Percentiles rank a stretch among this genome's conserved stretches.
phyloP scores from a whole-genome alignment of 805 yeast species.

The Hanseniaspora pseudoguilliermondii region DNA sequence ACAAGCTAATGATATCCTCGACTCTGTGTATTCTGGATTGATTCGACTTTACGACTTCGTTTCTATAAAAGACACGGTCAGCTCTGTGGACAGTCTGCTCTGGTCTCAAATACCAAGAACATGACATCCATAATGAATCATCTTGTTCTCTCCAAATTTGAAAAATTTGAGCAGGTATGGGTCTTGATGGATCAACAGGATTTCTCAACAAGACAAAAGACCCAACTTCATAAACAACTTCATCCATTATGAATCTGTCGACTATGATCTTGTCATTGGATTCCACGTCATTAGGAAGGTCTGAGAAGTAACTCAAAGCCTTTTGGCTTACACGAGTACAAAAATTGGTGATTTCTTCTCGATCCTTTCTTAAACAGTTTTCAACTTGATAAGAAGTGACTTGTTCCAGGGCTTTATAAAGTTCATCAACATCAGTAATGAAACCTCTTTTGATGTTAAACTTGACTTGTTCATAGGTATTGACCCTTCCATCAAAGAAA shows the following conservation, averaged over 20 bases:
- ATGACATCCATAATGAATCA: conserved; percentile 77
- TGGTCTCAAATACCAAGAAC: conserved; percentile 95
- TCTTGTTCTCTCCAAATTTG: conserved; percentile 81
- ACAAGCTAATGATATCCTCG: conserved; percentile 80
- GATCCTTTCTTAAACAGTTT: not conserved
- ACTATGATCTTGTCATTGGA: conserved; percentile 52
- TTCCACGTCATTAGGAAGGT: conserved; percentile 15
- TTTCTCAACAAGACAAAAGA: conserved; percentile 88
- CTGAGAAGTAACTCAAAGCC: not conserved
- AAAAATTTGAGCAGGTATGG: conserved; percentile 88
- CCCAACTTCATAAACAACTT: conserved; percentile 69
- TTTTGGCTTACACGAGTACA: conserved; percentile 19
- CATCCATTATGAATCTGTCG: conserved; percentile 59
- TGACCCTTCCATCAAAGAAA: conserved; percentile 49
- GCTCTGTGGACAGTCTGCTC: conserved; percentile 93
- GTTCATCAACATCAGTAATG: not conserved
- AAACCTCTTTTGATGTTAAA: conserved; percentile 34
- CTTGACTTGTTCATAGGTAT: conserved; percentile 49
- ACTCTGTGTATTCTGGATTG: conserved; percentile 90
- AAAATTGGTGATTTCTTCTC: not conserved
- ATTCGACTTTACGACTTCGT: conserved; percentile 93
- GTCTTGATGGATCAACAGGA: conserved; percentile 77
- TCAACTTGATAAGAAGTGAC: conserved; percentile 6
- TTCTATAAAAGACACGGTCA: conserved; percentile 78
- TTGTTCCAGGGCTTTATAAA: not conserved